These are phyloP conservation scores for Trematosphaeria pertusa DNA, from an alignment of 2,329 filamentous ascomycete genomes.

Conservation along the genomic window DNA sequence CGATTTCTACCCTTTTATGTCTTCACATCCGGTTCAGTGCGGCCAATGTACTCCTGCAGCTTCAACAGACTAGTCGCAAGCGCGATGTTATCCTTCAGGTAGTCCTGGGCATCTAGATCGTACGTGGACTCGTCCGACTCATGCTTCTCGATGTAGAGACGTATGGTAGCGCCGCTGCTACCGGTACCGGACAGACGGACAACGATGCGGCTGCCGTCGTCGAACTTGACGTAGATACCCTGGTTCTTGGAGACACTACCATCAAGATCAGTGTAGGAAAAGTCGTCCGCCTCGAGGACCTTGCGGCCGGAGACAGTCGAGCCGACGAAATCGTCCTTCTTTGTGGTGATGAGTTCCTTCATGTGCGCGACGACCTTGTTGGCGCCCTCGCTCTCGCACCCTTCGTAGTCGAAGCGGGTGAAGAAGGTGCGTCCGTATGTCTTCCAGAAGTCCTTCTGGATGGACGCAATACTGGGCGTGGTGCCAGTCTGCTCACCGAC, in stretches of 20 bases:
- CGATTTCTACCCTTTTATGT: conserved; percentile 77
- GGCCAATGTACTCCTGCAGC: conserved; percentile 91
- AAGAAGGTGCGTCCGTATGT: conserved; percentile 98
- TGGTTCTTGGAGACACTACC: conserved; percentile 95
- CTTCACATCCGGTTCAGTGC: conserved; percentile 94
- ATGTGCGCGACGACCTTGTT: conserved; percentile 88
- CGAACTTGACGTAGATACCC: conserved; percentile 93
- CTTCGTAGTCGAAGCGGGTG: conserved; percentile 98
- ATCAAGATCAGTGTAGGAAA: conserved; percentile 98
- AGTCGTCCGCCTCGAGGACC: conserved; percentile 90
- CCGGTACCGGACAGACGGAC: conserved; percentile 95
- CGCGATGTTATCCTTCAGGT: conserved; percentile 87
- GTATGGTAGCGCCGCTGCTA: conserved; percentile 93
- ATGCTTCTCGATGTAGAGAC: conserved; percentile 97
- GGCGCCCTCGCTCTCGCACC: conserved; percentile 88
- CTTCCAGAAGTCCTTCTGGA: conserved; percentile 97
- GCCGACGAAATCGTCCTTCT: conserved; percentile 77
- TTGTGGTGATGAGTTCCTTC: conserved; percentile 74
- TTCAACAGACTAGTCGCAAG: conserved; percentile 85
- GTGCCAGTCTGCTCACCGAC: conserved; percentile 82
- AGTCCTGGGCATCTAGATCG: conserved; percentile 85
- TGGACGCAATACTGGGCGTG: conserved; percentile 91
- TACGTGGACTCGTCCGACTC: conserved; percentile 81
- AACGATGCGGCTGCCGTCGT: conserved; percentile 92
- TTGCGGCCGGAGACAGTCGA: conserved; percentile 83